A percentile compares a stretch with the other conserved stretches of the same genome.
These are phyloP conservation scores for Toxicodendron radicans DNA, from an alignment of 345 rosid species.

Conservation along the genomic window DNA sequence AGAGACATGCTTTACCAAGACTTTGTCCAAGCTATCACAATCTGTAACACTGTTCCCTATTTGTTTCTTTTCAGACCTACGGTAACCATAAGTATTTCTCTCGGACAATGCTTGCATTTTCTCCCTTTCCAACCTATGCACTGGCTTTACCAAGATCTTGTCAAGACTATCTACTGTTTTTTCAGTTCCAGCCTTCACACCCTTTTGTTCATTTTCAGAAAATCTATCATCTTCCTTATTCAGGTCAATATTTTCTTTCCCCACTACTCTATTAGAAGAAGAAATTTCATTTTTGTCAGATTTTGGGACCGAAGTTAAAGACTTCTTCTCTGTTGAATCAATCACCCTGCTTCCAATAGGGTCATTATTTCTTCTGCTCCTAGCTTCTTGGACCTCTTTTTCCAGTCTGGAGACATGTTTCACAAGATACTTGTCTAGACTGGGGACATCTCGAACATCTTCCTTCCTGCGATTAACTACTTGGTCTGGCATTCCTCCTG, in stretches of 20 bases:
- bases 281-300: background rate
- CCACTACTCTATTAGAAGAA: conserved; percentile 19
- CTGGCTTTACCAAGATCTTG: conserved; percentile 57
- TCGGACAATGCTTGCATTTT: conserved; percentile 37
- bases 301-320: conserved; percentile 9
- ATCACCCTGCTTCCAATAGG: conserved; percentile 17
- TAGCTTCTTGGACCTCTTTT: conserved; percentile 82
- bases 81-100: conserved; percentile 35
- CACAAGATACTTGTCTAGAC: conserved; percentile 75
- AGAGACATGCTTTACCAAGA: conserved; percentile 77
- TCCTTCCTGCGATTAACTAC: conserved; percentile 14
- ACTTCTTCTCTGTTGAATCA: conserved; percentile 12
- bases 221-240: conserved; percentile 27
- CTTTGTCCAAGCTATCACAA: conserved; percentile 71
- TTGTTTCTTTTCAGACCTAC: conserved; percentile 35
- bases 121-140: conserved; percentile 55
- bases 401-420: conserved; percentile 76
- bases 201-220: background rate
- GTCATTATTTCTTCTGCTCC: conserved; percentile 45
- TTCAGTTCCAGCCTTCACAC: conserved; percentile 13
- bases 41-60: conserved; percentile 30
- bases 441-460: conserved; percentile 43
- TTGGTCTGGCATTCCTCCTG: conserved; percentile 18
- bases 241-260: conserved; percentile 60
- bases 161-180: conserved; percentile 48